Evolutionary conservation across 2,329 filamentous ascomycete genomes (phyloP), one percentile per base, ranked within the genome.

Genomic region (Allantophomopsis lycopodina): DNA sequence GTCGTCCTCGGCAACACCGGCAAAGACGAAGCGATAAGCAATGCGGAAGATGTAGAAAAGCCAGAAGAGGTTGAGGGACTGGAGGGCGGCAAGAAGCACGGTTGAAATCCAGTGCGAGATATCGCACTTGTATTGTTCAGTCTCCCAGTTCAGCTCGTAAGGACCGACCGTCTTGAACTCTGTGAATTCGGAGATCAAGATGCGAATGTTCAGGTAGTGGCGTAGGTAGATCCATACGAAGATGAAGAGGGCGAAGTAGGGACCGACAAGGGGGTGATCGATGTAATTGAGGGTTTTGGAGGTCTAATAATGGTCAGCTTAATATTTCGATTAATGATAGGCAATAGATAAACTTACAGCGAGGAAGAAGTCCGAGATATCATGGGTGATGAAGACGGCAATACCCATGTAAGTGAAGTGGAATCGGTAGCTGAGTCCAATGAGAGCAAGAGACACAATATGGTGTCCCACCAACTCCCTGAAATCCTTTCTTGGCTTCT

Each of bases 361-460:
- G 35, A 95, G 72, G 73, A 95, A 95, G 64, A 95, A 94, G 60
- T 95, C 88, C 44, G 80, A 87, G 45, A 95, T 83, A 56, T 96
- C 88, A 60, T 94, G 86, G 8, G 88, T 94, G 45, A 91, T 86
- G 61, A 94, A 96, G 28, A 96, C 86, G 15, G 86, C 84, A 40
- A 95, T 64, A 18, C 88, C 88, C 58, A 96, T 93, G 62, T 94
- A 89, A 15, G 87, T 93, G 60, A 95, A 96, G 62, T 96, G 88
- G 68, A 94, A 96, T 44, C 86, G 78, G 64, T 95, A 96, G 65
- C 83, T 91, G 54, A 89, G 65, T 42, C 64, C 80, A 49, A 96
- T 94, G 50, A 96, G 71, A 15, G 79, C 66, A 43, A 96, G 64
- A 15, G 85, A 93, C 56, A 95, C 83, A 50, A 95, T 79, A 59